Evolutionary conservation across 371 early-diverging fungal species (phyloP), one percentile per base, ranked within the genome.

Genomic region (Mortierella sp.): DNA sequence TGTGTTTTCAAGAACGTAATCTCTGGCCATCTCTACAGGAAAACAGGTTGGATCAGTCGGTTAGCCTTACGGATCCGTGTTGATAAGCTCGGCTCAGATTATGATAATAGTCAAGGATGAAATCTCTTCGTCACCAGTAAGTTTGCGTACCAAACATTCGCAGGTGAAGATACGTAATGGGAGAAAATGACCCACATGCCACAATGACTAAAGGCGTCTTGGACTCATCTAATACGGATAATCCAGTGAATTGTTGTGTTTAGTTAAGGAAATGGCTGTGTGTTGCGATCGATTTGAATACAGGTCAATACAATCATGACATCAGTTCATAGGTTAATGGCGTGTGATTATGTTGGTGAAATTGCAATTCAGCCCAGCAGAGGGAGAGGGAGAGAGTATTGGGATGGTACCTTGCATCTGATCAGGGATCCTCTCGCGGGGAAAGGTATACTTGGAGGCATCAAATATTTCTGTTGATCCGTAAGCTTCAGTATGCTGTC

Each of bases 171-270:
- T 97, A 97, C 1, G 99, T 99, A 49, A 99, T 93, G 11, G 99
- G 99, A 1, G 97, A 97, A 80, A 94, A 99, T 0, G 98, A 98
- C 4, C 99, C 99, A 83, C 99, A 99, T 1, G 96, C 98, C 8
- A 99, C 95, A n/a, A 98, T 84, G 4, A 98, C 97, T 12, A 98
- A 85, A 20, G 99, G 98, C 14, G 86, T 90, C 83, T 95, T 95
- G 64, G 84, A 86, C 16, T 92, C 89, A 86, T 96, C 97, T 94
- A 77, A 12, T 16, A n/a, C n/a, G 16, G 22, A 18, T 35, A 64
- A 32, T 22, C 24, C 32, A 58, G 54, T 0, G 28, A 51, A 66
- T 20, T n/a, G 22, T 16, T 32, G 32, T 35, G 35, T 35, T 35
- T 35, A 35, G 35, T 35, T 35, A 35, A 60, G 5, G 20, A 30